These are phyloP conservation scores for Diatrype stigma DNA, from an alignment of 2,329 filamentous ascomycete genomes.

Conservation along the genomic window DNA sequence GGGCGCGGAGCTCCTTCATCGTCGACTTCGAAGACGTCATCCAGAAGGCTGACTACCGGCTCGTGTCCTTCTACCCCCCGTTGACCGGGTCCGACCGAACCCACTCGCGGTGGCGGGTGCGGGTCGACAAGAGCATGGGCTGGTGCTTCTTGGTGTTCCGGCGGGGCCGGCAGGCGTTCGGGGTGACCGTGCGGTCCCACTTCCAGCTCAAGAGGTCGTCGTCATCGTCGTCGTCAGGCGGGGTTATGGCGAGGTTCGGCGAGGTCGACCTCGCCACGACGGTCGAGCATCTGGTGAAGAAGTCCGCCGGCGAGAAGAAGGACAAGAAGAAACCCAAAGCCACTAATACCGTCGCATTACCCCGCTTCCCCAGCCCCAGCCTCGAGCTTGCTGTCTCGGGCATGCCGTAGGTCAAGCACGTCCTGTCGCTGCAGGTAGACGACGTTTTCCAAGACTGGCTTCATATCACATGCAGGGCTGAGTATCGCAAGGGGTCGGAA, in stretches of 20 bases:
- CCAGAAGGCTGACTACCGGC: neutral
- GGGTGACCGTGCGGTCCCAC: neutral
- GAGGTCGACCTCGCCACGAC: neutral
- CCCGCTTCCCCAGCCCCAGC: neutral
- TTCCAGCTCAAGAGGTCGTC: neutral
- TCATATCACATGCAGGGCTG: neutral
- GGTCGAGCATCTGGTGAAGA: neutral
- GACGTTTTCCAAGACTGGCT: neutral
- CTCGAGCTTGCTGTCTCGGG: neutral
- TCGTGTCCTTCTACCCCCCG: neutral
- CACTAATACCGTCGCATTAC: neutral
- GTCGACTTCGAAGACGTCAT: neutral
- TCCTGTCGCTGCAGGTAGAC: neutral
- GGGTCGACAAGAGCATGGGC: neutral
- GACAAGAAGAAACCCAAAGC: neutral
- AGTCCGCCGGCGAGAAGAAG: neutral
- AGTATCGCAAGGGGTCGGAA: neutral
- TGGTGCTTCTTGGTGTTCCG: neutral
- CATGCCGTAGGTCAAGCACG: neutral
- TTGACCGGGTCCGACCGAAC: neutral
- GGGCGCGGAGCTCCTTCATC: neutral
- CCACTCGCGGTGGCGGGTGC: neutral
- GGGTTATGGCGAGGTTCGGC: neutral
- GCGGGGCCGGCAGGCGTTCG: neutral
- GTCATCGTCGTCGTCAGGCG: too few relatives aligned